Evolutionary conservation across 208 protist genomes (phyloP), one percentile per base, ranked within the genome.

Genomic region (Leishmania tarentolae): DNA sequence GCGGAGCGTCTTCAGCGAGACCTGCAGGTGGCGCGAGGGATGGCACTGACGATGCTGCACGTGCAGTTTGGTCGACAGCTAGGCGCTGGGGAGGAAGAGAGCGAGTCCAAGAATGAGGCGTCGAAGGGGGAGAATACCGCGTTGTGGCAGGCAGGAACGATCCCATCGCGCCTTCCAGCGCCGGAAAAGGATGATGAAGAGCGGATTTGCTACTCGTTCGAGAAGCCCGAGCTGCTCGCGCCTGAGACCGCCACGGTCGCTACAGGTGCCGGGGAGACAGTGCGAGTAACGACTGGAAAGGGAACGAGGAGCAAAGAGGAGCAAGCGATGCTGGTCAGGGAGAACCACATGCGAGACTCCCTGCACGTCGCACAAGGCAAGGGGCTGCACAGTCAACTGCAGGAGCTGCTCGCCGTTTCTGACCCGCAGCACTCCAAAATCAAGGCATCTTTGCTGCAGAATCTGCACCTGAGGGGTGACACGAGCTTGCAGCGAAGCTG

Each of bases 21-120:
- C 17, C 47, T 97, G 57, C 47, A 59, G 47, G 86, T 87, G 68
- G 82, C 91, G 56, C 79, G 90, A 7, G 89, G 90, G 46, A 86
- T 90, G 31, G 76, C 95, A 46, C 81, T 94, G 63, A 86, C 90
- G 24, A 82, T 87, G 76, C 79, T 93, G 37, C 88, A 93, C 57
- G 75, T 85, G 40, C 83, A 79, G 63, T 65, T 53, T 11, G 75
- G 70, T 42, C 65, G 69, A 8, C 44, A 47, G 8, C 19, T 28
- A 0, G 46, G 73, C 8, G 3, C 46, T 13, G 72, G 44, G 24
- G 72, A 59, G 24, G 72, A 59, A 46, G 52, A 65, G 24, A 13
- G 7, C 31, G 52, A 46, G 8, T n/a, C 61, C 35, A 9, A 7
- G 52, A 35, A 6, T 35, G 31, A 31, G 7, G 24, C 52, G 17